Percentiles rank a stretch among this genome's conserved stretches.
These are phyloP conservation scores for Penicillium griseofulvum DNA, from an alignment of 2,329 filamentous ascomycete species.

Conservation along the genomic window DNA sequence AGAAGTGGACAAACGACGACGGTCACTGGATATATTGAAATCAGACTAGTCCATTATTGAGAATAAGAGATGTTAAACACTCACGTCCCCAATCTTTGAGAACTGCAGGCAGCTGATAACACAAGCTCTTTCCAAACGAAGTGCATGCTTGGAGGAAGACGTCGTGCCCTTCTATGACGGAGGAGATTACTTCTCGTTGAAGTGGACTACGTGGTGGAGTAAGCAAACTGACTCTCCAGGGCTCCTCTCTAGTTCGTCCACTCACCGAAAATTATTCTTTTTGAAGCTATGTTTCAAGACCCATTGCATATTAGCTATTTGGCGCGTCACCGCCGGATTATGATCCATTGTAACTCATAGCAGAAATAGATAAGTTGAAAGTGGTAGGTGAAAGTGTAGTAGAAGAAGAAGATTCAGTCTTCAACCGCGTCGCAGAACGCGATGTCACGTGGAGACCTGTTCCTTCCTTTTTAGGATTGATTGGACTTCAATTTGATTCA, in stretches of 20 bases:
- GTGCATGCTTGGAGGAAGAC: constrained; percentile 81
- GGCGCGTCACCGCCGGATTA: constrained; percentile 22
- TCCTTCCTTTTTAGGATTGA: constrained; percentile 4
- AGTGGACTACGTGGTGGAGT: constrained; percentile 57
- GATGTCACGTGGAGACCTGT: constrained; percentile 28
- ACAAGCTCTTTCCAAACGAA: constrained; percentile 84
- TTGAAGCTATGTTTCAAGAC: constrained; percentile 71
- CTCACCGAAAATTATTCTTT: constrained; percentile 69
- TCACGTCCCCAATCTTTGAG: constrained; percentile 74
- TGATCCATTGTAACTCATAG: constrained; percentile 32
- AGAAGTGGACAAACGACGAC: constrained; percentile 87
- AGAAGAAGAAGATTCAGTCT: background rate
- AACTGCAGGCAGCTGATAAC: constrained; percentile 87
- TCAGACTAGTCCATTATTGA: background rate
- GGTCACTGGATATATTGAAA: constrained; percentile 59
- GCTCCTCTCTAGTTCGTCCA: background rate
- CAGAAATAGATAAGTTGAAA: background rate
- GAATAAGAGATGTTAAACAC: constrained; percentile 33
- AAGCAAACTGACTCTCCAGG: background rate
- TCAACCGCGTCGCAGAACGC: constrained; percentile 11
- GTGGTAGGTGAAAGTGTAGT: background rate
- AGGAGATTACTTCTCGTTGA: constrained; percentile 82
- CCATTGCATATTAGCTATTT: constrained; percentile 64
- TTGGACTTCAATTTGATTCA: background rate
- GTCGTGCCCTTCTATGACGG: constrained; percentile 78